phyloP scores from a whole-genome alignment of 805 yeast species.

The Saturnispora besseyi region DNA sequence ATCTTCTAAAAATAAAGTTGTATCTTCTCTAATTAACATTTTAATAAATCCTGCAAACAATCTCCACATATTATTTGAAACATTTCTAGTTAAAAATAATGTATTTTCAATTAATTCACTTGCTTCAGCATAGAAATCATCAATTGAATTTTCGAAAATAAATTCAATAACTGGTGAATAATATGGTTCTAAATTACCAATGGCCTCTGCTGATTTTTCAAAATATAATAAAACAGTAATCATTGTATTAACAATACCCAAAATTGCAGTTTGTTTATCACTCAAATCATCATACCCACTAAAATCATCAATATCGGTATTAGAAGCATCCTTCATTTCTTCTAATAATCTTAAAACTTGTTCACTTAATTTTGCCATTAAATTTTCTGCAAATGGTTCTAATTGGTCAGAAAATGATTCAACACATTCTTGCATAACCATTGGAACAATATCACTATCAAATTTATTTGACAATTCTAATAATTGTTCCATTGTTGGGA shows the following conservation, averaged over 20 bases:
- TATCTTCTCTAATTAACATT: constrained; percentile 33
- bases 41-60: constrained; percentile 44
- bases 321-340: constrained; percentile 59
- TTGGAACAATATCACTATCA: constrained; percentile 80
- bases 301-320: constrained; percentile 43
- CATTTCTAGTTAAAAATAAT: constrained; percentile 50
- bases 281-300: constrained; percentile 30
- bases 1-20: constrained; percentile 66
- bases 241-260: constrained; percentile 80
- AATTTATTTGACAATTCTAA: constrained; percentile 67
- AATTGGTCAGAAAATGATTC: constrained; percentile 80
- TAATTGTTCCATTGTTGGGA: constrained; percentile 75
- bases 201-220: constrained; percentile 69
- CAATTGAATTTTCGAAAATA: constrained; percentile 55
- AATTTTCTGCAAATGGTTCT: constrained; percentile 80
- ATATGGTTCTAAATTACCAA: constrained; percentile 60
- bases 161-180: constrained; percentile 65
- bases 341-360: constrained; percentile 66
- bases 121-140: constrained; percentile 75
- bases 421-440: constrained; percentile 92
- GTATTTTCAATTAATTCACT: constrained; percentile 74
- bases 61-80: constrained; percentile 71
- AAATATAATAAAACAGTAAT: constrained; percentile 79
- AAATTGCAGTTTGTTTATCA: constrained; percentile 78
- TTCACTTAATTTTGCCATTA: constrained; percentile 51